These are phyloP conservation scores for Fusarium drepaniforme DNA, from an alignment of 2,329 filamentous ascomycete genomes.

Conservation along the genomic window DNA sequence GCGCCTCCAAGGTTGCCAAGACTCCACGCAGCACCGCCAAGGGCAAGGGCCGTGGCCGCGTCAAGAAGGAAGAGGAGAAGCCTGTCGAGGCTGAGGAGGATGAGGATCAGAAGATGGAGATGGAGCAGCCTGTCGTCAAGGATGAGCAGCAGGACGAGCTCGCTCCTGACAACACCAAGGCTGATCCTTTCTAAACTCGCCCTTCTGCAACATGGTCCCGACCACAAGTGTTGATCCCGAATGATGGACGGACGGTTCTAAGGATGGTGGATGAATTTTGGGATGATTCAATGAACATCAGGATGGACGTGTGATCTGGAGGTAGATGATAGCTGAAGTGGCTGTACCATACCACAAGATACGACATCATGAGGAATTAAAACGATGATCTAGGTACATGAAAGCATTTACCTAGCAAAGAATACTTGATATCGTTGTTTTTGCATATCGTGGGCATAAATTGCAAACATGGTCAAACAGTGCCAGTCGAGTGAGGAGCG, in stretches of 20 bases:
- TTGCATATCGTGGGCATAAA: not conserved
- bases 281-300: not conserved
- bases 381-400: not conserved
- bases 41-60: constrained; percentile 34
- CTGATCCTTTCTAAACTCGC: constrained; percentile 18
- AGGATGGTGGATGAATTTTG: not conserved
- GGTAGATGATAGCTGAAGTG: constrained; percentile 13
- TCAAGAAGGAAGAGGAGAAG: constrained; percentile 40
- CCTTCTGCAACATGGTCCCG: not conserved
- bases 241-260: not conserved
- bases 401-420: not conserved
- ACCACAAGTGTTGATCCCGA: no score
- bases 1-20: constrained; percentile 47
- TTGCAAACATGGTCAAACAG: not conserved
- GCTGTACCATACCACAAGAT: constrained; percentile 11
- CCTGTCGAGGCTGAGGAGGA: constrained; percentile 30
- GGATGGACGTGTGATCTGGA: constrained; percentile 14
- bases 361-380: constrained; percentile 15
- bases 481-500: not conserved
- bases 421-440: not conserved
- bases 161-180: not conserved
- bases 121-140: constrained; percentile 29
- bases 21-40: constrained; percentile 38
- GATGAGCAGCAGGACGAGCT: constrained; percentile 16
- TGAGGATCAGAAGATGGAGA: constrained; percentile 33